phyloP scores from a whole-genome alignment of 2,329 filamentous ascomycete species.

The Fusarium verticillioides region DNA sequence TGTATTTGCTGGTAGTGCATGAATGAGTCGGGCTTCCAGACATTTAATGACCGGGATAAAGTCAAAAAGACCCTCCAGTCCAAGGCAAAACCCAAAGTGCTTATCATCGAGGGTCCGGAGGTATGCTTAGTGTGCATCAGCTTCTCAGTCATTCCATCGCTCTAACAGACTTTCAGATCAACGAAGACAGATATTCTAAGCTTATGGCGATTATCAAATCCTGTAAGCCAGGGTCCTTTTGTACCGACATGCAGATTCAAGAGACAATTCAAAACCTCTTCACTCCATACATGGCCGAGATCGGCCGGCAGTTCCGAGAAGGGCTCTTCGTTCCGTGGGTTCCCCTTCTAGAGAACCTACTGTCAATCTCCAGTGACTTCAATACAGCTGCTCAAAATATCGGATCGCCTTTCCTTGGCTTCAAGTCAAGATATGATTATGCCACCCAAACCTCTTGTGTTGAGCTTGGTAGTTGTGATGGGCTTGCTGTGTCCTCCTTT shows the following conservation, averaged over 20 bases:
- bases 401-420: not conserved
- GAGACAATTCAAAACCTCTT: not conserved
- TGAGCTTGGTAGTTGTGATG: not conserved
- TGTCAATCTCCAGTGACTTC: not conserved
- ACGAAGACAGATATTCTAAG: not conserved
- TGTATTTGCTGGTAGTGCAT: not conserved
- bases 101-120: not conserved
- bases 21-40: not conserved
- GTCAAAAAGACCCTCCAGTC: not conserved
- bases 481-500: not conserved
- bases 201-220: not conserved
- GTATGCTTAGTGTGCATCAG: not conserved
- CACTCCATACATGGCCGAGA: not conserved
- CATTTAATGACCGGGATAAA: not conserved
- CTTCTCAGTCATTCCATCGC: not conserved
- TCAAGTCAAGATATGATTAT: not conserved
- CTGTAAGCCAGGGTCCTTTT: not conserved
- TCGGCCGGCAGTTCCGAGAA: not conserved
- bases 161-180: not conserved
- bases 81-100: not conserved
- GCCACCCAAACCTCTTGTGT: not conserved
- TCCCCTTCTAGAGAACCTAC: not conserved
- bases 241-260: not conserved
- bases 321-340: not conserved
- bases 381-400: not conserved